A percentile compares a stretch with the other conserved stretches of the same genome.
Conservation (phyloP, 1,284 basidiomycete species). For the Afroboletus lepidellus region DNA sequence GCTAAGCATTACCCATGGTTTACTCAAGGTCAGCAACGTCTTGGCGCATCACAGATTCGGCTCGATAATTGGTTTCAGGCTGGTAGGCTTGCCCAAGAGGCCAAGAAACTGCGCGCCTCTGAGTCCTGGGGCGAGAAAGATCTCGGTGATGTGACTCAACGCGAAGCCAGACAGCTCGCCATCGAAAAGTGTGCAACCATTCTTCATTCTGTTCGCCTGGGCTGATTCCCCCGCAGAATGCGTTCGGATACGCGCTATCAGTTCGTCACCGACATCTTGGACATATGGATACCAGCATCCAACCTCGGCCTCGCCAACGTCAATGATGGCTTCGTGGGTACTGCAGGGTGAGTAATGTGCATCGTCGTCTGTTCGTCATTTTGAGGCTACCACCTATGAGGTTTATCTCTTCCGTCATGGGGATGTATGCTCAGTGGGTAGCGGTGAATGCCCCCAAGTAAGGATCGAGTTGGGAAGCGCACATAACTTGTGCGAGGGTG, state of each 20-base stretch:
- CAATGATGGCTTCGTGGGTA: constrained; percentile 85
- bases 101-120: constrained; percentile 47
- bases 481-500: neutral
- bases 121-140: constrained; percentile 57
- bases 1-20: constrained; percentile 68
- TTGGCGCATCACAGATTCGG: neutral
- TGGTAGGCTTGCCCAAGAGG: constrained; percentile 58
- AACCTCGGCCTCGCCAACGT: constrained; percentile 76
- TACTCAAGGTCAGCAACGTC: constrained; percentile 55
- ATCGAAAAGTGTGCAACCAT: constrained; percentile 51
- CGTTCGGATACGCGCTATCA: constrained; percentile 69
- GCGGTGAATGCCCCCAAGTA: constrained; percentile 29
- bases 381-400: constrained; percentile 15
- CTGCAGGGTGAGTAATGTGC: constrained; percentile 66
- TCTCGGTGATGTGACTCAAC: constrained; percentile 64
- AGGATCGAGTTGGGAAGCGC: neutral
- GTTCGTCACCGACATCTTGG: constrained; percentile 78
- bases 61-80: constrained; percentile 39
- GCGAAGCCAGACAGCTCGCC: constrained; percentile 58
- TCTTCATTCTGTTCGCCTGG: constrained; percentile 1
- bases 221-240: constrained; percentile 44
- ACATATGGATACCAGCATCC: constrained; percentile 88
- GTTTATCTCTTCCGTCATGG: constrained; percentile 33
- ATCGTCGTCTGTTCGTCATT: neutral
- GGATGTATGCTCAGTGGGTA: constrained; percentile 29